phyloP scores from a whole-genome alignment of 257 asterid genomes.

The Linaria vulgaris region DNA sequence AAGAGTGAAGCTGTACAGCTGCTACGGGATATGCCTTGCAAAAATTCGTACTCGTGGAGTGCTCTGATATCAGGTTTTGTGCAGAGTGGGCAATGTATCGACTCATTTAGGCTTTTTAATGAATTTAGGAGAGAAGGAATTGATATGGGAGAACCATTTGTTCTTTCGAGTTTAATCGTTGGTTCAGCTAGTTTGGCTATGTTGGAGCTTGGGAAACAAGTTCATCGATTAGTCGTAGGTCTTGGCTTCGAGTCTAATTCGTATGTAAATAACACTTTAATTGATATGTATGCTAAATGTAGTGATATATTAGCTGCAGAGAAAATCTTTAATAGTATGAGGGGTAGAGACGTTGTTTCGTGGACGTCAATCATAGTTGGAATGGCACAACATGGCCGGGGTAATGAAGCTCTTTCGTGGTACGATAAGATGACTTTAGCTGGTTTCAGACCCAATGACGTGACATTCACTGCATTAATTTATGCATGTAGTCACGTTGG shows the following conservation, averaged over 20 bases:
- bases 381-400: constrained; percentile 86
- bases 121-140: constrained; percentile 61
- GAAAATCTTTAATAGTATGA: constrained; percentile 47
- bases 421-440: constrained; percentile 59
- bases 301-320: constrained; percentile 63
- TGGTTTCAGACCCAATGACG: constrained; percentile 67
- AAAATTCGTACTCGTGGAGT: constrained; percentile 53
- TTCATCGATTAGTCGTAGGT: constrained; percentile 60
- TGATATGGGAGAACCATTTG: constrained; percentile 43
- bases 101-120: constrained; percentile 48
- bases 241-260: constrained; percentile 52
- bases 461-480: constrained; percentile 69
- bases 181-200: constrained; percentile 59
- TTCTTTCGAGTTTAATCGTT: constrained; percentile 58
- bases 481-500: constrained; percentile 86
- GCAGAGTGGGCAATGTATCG: constrained; percentile 54
- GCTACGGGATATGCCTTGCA: constrained; percentile 39
- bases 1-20: constrained; percentile 52
- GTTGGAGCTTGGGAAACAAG: constrained; percentile 70
- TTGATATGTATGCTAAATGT: constrained; percentile 88
- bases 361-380: constrained; percentile 89
- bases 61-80: constrained; percentile 71
- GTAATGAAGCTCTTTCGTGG: constrained; percentile 49
- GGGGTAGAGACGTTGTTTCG: constrained; percentile 57
- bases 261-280: constrained; percentile 52